A percentile compares a stretch with the other conserved stretches of the same genome.
Evolutionary conservation across 805 yeast species (phyloP).

Genomic region (Lachancea cidri): DNA sequence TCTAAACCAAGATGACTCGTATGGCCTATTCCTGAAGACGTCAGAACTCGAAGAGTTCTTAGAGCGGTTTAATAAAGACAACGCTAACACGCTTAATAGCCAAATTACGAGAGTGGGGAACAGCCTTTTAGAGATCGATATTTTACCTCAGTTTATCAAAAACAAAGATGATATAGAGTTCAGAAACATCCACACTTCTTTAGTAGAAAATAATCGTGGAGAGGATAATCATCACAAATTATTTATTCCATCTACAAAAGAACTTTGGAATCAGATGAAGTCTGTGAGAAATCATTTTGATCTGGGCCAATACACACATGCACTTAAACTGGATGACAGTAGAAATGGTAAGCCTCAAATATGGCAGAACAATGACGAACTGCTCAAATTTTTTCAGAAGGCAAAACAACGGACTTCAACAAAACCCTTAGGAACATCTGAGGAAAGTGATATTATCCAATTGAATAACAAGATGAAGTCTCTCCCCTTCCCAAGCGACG

Average conservation of each 20-base stretch:
- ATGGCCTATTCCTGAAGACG: constrained; percentile 27
- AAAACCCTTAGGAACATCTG: background rate
- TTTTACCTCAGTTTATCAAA: constrained; percentile 51
- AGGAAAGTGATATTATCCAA: too few species aligned
- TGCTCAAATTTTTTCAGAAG: constrained; percentile 31
- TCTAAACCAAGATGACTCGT: constrained; percentile 29
- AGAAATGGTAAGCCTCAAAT: constrained; percentile 21
- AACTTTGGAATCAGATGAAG: constrained; percentile 54
- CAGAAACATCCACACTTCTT: constrained; percentile 47
- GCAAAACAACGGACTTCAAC: constrained; percentile 16
- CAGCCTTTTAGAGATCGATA: constrained; percentile 67
- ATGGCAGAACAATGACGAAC: constrained; percentile 43
- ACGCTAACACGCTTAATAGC: constrained; percentile 14
- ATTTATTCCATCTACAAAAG: constrained; percentile 43
- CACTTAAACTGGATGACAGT: constrained; percentile 21
- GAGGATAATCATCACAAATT: constrained; percentile 13
- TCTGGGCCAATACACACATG: constrained; percentile 28
- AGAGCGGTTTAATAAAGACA: constrained; percentile 18
- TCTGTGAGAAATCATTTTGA: constrained; percentile 44
- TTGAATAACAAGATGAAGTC: too few species aligned
- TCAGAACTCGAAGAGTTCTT: constrained; percentile 34
- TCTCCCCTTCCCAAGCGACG: constrained; percentile 32
- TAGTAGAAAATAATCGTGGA: constrained; percentile 31
- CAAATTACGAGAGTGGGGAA: constrained; percentile 50
- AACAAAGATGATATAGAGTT: constrained; percentile 47